phyloP scores from a whole-genome alignment of 805 yeast genomes.

The Kluyveromyces starmeri region DNA sequence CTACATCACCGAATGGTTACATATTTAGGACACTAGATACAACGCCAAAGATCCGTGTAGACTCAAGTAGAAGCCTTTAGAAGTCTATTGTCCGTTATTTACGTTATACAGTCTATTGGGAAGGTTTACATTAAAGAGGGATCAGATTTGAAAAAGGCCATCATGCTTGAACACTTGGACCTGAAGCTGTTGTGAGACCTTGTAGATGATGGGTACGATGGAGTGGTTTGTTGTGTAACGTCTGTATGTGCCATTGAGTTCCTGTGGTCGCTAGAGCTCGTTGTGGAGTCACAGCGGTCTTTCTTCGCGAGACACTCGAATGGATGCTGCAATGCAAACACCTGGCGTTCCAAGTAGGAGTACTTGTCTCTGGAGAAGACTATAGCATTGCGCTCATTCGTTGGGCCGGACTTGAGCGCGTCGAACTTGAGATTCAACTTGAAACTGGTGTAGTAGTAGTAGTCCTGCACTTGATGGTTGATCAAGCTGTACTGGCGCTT shows the following conservation, averaged over 20 bases:
- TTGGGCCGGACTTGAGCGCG: constrained; percentile 2
- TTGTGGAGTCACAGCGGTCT: too few relatives aligned
- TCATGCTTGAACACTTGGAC: neutral
- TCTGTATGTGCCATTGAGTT: too few relatives aligned
- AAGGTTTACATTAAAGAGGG: too few relatives aligned
- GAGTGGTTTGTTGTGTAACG: neutral
- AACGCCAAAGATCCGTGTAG: too few relatives aligned
- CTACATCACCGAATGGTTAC: too few relatives aligned
- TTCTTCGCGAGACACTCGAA: too few relatives aligned
- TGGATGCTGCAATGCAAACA: constrained; percentile 1
- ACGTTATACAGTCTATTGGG: too few relatives aligned
- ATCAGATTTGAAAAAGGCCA: neutral
- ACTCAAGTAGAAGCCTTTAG: too few relatives aligned
- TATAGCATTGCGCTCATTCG: neutral
- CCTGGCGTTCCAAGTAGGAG: neutral
- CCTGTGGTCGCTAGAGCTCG: too few relatives aligned
- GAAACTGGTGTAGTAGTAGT: constrained; percentile 2
- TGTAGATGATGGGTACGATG: neutral
- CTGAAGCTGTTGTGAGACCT: neutral
- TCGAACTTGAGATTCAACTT: constrained; percentile 1
- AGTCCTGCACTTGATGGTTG: constrained; percentile 1
- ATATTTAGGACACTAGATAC: too few relatives aligned
- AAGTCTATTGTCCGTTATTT: too few relatives aligned
- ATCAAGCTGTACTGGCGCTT: constrained; percentile 4
- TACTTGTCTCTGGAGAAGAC: constrained; percentile 3